Base-by-base conservation (phyloP, 345 rosid species). In the Atalantia buxifolia region DNA sequence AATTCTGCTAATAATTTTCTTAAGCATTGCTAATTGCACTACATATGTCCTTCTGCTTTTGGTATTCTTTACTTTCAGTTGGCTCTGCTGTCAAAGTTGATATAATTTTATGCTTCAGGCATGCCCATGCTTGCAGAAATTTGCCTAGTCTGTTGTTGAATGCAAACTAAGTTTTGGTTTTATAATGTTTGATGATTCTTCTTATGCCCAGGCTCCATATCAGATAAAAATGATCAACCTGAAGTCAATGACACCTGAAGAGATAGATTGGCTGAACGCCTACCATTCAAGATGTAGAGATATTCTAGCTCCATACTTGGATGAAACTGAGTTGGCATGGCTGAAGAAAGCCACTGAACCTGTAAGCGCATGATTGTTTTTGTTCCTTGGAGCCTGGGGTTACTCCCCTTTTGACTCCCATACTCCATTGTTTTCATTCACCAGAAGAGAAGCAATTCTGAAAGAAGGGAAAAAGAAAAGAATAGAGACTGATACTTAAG, bases 271-370 rank as follows among this genome's bases (percentile, higher is more conserved):
- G 98, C 71, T 94, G 53, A 90, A 97, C 85, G 77, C 83, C 65
- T 97, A 97, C 85, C 98, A 94, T 85, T 84, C 83, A 24, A 88
- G 78, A 69, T 94, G 99, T 77, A 84, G 92, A 65, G 97, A 94
- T 63, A 84, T 90, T 60, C 83, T 94, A 82, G 90, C 91, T 1
- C 86, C 98, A 1, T 86, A 79, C 84, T 65, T 97, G 95, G 87
- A 88, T 75, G 87, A 87, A 71, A 25, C 82, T 21, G 94, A 94
- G 90, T 84, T 82, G 87, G 89, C 89, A 33, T 96, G 99, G 99
- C 92, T 94, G 79, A 87, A 83, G 81, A 90, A 87, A 82, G 99
- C 99, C 56, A 94, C 99, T 0, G 94, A 92, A 78, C 91, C 95
- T 65, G 78, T 92, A 21, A 78, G 81, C 9, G 92, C 81, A 8